Conservation (phyloP, 2,329 filamentous ascomycete genomes). For the Periglandula ipomoeae region DNA sequence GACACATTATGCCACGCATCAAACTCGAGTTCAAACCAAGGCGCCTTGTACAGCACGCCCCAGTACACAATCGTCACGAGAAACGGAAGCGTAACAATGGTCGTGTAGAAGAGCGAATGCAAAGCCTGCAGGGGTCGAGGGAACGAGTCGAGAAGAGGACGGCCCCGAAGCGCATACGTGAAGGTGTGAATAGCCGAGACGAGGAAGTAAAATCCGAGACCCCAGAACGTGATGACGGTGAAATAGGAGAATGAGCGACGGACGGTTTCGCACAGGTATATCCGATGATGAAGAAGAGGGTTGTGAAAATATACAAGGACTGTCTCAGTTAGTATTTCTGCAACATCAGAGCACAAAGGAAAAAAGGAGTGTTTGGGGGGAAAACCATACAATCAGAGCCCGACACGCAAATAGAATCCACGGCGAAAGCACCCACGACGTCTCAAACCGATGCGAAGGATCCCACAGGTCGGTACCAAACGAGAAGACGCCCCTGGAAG, state of each 20-base stretch:
- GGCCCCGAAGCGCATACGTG: constrained; percentile 48
- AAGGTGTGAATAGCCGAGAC: constrained; percentile 59
- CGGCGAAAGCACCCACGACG: constrained; percentile 71
- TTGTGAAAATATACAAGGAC: constrained; percentile 60
- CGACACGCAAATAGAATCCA: constrained; percentile 50
- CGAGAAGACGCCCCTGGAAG: constrained; percentile 20
- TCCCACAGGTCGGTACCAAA: constrained; percentile 38
- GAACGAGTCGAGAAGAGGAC: constrained; percentile 48
- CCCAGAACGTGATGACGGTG: constrained; percentile 76
- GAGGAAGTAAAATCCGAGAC: constrained; percentile 69
- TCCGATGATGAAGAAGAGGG: constrained; percentile 59
- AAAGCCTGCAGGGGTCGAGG: constrained; percentile 54
- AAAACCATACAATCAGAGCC: constrained; percentile 40
- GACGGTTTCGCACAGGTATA: constrained; percentile 51
- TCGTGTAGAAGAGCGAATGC: constrained; percentile 56
- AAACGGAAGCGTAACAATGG: constrained; percentile 53
- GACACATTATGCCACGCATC: constrained; percentile 58
- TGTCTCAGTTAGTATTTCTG: constrained; percentile 15
- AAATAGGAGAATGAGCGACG: constrained; percentile 67
- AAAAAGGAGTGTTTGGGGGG: background rate
- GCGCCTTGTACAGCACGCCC: constrained; percentile 45
- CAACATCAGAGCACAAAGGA: background rate
- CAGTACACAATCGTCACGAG: constrained; percentile 66
- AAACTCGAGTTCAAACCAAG: constrained; percentile 44
- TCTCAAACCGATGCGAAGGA: constrained; percentile 59